Evolutionary conservation across 306 rosid species (phyloP), one percentile per base, ranked within the genome.

Genomic region (Amphicarpaea edgeworthii): DNA sequence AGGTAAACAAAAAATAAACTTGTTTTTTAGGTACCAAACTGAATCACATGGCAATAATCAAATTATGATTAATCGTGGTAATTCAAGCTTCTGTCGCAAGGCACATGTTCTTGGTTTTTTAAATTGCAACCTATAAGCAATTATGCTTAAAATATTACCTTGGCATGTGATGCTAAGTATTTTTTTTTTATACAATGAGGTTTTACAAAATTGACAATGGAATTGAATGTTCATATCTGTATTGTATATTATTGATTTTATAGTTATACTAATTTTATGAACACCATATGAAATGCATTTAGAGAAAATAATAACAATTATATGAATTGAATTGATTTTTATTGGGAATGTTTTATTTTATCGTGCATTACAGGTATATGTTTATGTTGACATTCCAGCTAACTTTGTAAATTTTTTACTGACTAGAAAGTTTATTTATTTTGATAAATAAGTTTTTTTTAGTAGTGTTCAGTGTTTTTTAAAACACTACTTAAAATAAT

Each of bases 41-140:
- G 24, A 60, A 37, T 59, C 77, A 45, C 45, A 4, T 23, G 8
- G 12, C 55, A 57, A 34, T 47, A 70, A 60, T 49, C 23, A 37
- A 78, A 79, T 70, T 43, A 34, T 65, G 16, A 66, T 54, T 80
- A 66, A 42, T 57, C 54, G 19, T 15, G 46, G 37, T 55, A 41
- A 28, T 63, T 67, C 64, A 68, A 14, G 46, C 59, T 75, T 75
- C 46, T 19, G 55, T 38, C 81, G n/a, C n/a, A 12, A 49, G 69
- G 30, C 84, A 68, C 84, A 76, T 58, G 82, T 6, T 40, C 49
- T 47, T n/a, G 11, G 11, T 71, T 84, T 49, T 26, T 41, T 3
- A 47, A 77, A 78, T 49, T 50, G 58, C 73, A 46, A n/a, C 8
- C n/a, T 30, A 53, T 74, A 17, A 50, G 47, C 77, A 41, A 41